Percentiles rank a stretch among this genome's conserved stretches.
Evolutionary conservation across 2,329 filamentous ascomycete species (phyloP).

Genomic region (Cytospora paraplurivora): DNA sequence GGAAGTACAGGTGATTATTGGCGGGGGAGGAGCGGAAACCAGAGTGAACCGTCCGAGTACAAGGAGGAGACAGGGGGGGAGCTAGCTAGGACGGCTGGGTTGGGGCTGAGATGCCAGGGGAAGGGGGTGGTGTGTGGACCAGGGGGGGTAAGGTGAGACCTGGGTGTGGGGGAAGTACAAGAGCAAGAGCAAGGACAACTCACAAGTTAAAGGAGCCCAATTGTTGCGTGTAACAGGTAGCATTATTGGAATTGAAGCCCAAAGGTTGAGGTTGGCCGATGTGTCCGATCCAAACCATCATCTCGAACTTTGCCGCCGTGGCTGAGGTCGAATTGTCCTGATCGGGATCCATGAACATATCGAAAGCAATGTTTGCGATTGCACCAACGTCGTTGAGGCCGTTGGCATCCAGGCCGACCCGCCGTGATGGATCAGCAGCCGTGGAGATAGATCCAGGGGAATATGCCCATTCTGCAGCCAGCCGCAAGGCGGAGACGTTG

Average conservation of each 20-base stretch:
- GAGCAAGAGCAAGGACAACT: conserved; percentile 19
- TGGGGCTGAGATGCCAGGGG: conserved; percentile 9
- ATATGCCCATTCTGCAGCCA: conserved; percentile 38
- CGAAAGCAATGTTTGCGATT: conserved; percentile 38
- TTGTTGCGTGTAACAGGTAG: conserved; percentile 33
- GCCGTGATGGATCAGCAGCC: conserved; percentile 28
- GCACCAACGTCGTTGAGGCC: conserved; percentile 32
- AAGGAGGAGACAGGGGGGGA: background rate
- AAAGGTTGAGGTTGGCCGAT: conserved; percentile 36
- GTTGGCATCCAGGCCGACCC: conserved; percentile 31
- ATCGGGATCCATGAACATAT: conserved; percentile 38
- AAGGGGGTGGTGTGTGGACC: background rate
- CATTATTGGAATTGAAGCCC: conserved; percentile 31
- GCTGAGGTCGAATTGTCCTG: conserved; percentile 33
- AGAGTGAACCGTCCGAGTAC: background rate
- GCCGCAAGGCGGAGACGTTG: conserved; percentile 35
- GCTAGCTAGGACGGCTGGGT: background rate
- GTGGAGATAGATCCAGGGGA: conserved; percentile 31
- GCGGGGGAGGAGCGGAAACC: background rate
- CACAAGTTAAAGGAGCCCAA: conserved; percentile 36
- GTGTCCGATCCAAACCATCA: conserved; percentile 40
- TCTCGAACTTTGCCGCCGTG: conserved; percentile 36
- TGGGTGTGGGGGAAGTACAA: background rate
- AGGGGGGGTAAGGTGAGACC: background rate
- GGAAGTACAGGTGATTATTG: background rate